These are phyloP conservation scores for Phytophthora pistaciae DNA, from an alignment of 352 stramenopile species.

Conservation along the genomic window DNA sequence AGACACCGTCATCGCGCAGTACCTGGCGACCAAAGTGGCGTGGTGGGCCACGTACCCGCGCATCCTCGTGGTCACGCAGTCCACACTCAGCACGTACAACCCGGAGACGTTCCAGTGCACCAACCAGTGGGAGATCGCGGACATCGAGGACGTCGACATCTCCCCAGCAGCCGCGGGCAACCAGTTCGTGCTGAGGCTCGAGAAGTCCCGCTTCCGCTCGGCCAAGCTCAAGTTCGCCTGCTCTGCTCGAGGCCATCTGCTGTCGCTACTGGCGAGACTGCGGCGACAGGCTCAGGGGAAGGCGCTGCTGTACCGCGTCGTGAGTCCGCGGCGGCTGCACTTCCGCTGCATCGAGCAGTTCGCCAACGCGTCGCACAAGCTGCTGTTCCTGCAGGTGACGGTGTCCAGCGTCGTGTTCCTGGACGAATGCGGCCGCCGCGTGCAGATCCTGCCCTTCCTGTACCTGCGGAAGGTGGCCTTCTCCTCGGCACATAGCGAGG, in stretches of 20 bases:
- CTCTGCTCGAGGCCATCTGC: slow-evolving; percentile 58
- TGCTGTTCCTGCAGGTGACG: slow-evolving; percentile 60
- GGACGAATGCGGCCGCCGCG: slow-evolving; percentile 53
- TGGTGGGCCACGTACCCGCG: slow-evolving; percentile 74
- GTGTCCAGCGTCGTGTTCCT: slow-evolving; percentile 61
- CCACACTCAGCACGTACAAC: slow-evolving; percentile 70
- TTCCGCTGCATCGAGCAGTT: slow-evolving; percentile 77
- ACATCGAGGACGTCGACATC: slow-evolving; percentile 67
- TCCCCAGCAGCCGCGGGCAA: slow-evolving; percentile 39
- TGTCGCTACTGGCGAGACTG: slow-evolving; percentile 61
- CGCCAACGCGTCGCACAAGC: slow-evolving; percentile 65
- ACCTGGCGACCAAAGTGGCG: slow-evolving; percentile 71
- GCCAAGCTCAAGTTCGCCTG: slow-evolving; percentile 68
- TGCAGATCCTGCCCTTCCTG: slow-evolving; percentile 61
- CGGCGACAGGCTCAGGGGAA: slow-evolving; percentile 52
- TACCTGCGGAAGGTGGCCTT: slow-evolving; percentile 59
- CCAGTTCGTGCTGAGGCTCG: slow-evolving; percentile 70
- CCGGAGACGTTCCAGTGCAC: slow-evolving; percentile 76
- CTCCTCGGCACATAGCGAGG: slow-evolving; percentile 56
- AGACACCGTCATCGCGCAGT: slow-evolving; percentile 67
- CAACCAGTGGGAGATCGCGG: slow-evolving; percentile 70
- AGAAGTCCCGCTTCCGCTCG: slow-evolving; percentile 70
- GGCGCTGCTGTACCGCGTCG: slow-evolving; percentile 45
- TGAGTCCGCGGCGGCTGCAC: slow-evolving; percentile 38
- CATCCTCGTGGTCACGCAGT: slow-evolving; percentile 62